Evolutionary conservation across 2,329 filamentous ascomycete genomes (phyloP).

Genomic region (Endoconidiophora polonica): DNA sequence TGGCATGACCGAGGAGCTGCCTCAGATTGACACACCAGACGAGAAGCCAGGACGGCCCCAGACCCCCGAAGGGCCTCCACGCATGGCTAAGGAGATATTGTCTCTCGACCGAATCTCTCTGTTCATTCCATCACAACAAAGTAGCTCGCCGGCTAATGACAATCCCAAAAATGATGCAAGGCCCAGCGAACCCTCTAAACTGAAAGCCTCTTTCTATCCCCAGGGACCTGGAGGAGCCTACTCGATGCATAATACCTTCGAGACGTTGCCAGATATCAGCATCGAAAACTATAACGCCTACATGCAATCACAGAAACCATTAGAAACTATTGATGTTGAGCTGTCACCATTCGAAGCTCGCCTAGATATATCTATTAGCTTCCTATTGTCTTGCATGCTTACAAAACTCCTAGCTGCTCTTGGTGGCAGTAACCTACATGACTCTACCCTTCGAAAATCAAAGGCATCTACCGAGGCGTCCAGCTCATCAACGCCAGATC

Average conservation of each 20-base stretch:
- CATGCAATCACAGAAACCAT: slow-evolving; percentile 8
- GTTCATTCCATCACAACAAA: slow-evolving; percentile 10
- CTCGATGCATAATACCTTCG: slow-evolving; percentile 11
- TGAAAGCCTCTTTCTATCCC: slow-evolving; percentile 4
- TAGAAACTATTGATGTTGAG: slow-evolving; percentile 29
- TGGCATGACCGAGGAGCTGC: neutral
- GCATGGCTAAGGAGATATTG: slow-evolving; percentile 10
- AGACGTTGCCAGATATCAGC: slow-evolving; percentile 5
- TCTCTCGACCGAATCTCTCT: slow-evolving; percentile 10
- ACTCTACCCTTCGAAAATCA: neutral
- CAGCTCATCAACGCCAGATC: slow-evolving; percentile 19
- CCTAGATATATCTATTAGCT: slow-evolving; percentile 41
- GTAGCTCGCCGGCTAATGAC: neutral
- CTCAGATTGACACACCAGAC: neutral
- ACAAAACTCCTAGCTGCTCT: slow-evolving; percentile 32
- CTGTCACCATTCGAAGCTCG: slow-evolving; percentile 35
- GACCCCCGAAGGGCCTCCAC: slow-evolving; percentile 3
- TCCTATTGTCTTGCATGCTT: slow-evolving; percentile 35
- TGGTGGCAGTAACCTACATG: slow-evolving; percentile 16
- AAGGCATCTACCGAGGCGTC: slow-evolving; percentile 4
- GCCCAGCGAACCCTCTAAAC: neutral
- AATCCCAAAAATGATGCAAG: too few relatives aligned
- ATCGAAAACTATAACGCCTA: slow-evolving; percentile 13
- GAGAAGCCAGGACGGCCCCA: slow-evolving; percentile 2
- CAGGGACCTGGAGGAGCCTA: slow-evolving; percentile 2